A percentile compares a stretch with the other conserved stretches of the same genome.
These are phyloP conservation scores for Candida arabinofermentans DNA, from an alignment of 805 yeast species.

Conservation along the genomic window DNA sequence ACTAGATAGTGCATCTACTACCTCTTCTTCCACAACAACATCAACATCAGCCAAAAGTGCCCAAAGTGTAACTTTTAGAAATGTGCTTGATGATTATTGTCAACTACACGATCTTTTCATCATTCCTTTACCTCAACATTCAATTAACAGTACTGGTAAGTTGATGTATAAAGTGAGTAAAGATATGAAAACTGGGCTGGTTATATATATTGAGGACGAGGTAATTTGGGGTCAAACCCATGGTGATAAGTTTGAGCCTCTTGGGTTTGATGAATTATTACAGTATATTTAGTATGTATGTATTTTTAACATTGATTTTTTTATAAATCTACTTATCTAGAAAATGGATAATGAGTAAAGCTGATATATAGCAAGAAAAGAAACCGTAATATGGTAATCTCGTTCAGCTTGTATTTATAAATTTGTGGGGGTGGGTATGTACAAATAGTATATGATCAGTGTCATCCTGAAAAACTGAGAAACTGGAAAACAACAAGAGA, in stretches of 20 bases:
- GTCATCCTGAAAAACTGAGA: background rate
- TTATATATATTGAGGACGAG: conserved; percentile 58
- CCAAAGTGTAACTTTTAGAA: conserved; percentile 49
- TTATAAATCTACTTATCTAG: conserved; percentile 7
- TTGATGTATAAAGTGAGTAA: conserved; percentile 40
- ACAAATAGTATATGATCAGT: background rate
- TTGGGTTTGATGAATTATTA: conserved; percentile 32
- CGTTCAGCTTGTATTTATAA: too few relatives aligned
- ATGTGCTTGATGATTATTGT: conserved; percentile 64
- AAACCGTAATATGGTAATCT: too few relatives aligned
- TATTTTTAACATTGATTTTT: background rate
- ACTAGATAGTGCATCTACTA: too few relatives aligned
- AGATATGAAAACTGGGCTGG: conserved; percentile 31
- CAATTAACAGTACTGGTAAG: conserved; percentile 31
- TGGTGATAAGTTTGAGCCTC: conserved; percentile 38
- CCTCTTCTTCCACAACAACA: too few relatives aligned
- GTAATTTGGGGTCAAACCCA: conserved; percentile 40
- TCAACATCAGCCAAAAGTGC: too few relatives aligned
- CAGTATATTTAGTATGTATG: conserved; percentile 3
- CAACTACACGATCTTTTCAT: conserved; percentile 42
- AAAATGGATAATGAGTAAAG: too few relatives aligned
- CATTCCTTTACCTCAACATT: conserved; percentile 29
- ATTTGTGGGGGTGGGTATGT: too few relatives aligned
- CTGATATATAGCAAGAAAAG: too few relatives aligned
- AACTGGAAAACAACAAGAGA: background rate